phyloP scores from a whole-genome alignment of 1,139 yeast genomes.

The Lodderomyces jiufengensis region DNA sequence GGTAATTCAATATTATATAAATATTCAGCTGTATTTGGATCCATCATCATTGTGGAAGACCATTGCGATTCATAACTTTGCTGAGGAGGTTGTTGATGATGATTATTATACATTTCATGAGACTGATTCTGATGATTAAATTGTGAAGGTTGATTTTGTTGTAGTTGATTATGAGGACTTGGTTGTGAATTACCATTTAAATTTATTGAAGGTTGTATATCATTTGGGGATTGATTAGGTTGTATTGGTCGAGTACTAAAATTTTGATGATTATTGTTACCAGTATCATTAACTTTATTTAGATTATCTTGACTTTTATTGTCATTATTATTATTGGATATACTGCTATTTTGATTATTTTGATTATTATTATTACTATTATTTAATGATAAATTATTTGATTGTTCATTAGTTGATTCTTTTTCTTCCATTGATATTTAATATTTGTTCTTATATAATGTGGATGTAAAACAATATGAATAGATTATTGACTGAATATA shows the following conservation, averaged over 20 bases:
- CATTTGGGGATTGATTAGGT: no score
- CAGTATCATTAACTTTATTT: background rate
- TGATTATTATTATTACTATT: no score
- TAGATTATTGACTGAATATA: no score
- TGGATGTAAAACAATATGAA: no score
- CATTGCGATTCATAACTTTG: conserved; percentile 20
- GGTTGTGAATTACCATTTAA: conserved; percentile 1
- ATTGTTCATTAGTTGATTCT: no score
- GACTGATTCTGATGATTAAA: background rate
- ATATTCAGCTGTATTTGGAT: conserved; percentile 31
- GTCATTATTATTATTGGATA: background rate
- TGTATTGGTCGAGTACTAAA: background rate
- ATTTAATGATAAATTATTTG: no score
- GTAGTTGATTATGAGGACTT: no score
- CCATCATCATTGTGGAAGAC: conserved; percentile 34
- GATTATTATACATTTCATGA: background rate
- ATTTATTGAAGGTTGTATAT: background rate
- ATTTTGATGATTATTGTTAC: background rate
- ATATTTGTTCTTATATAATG: no score
- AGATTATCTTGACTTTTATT: background rate
- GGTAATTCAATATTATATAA: conserved; percentile 29
- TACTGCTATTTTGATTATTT: no score
- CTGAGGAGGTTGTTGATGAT: conserved; percentile 14
- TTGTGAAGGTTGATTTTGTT: background rate
- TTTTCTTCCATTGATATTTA: no score